A percentile compares a stretch with the other conserved stretches of the same genome.
These are phyloP conservation scores for Ceratobasidium sp. DNA, from an alignment of 1,284 basidiomycete species.

Conservation along the genomic window DNA sequence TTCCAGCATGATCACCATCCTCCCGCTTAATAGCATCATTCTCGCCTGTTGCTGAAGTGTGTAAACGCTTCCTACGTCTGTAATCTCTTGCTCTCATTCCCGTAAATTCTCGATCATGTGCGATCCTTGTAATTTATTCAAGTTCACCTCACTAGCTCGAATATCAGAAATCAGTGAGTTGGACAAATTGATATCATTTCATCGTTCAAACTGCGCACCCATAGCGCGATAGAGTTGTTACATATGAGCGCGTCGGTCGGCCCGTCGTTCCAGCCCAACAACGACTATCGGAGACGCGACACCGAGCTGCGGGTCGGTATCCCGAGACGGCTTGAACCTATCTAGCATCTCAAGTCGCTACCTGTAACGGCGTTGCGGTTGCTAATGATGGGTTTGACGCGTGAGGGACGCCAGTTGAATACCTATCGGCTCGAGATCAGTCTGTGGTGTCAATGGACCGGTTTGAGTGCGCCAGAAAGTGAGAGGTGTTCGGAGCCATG, in stretches of 20 bases:
- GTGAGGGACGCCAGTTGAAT: neutral
- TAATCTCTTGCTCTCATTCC: too few relatives aligned
- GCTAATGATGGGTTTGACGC: slow-evolving; percentile 1
- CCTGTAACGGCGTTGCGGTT: neutral
- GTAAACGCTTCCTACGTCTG: neutral
- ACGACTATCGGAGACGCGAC: slow-evolving; percentile 43
- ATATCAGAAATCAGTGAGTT: slow-evolving; percentile 19
- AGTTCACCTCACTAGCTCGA: slow-evolving; percentile 32
- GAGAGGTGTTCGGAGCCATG: neutral
- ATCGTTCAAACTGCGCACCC: slow-evolving; percentile 40
- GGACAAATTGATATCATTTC: slow-evolving; percentile 37
- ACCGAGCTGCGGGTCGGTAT: slow-evolving; percentile 26
- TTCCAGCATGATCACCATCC: too few relatives aligned
- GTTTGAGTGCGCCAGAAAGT: neutral
- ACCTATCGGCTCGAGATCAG: neutral
- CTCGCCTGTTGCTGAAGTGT: neutral
- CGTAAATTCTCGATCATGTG: too few relatives aligned
- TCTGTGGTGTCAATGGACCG: neutral
- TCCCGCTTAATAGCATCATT: too few relatives aligned
- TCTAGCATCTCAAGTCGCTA: neutral
- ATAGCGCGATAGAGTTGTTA: slow-evolving; percentile 37
- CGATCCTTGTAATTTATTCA: neutral
- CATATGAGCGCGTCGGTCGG: slow-evolving; percentile 43
- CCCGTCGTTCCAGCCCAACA: slow-evolving; percentile 41
- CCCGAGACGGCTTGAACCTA: neutral